Evolutionary conservation across 2,329 filamentous ascomycete genomes (phyloP).

Genomic region (Chaetomiaceae sp.): DNA sequence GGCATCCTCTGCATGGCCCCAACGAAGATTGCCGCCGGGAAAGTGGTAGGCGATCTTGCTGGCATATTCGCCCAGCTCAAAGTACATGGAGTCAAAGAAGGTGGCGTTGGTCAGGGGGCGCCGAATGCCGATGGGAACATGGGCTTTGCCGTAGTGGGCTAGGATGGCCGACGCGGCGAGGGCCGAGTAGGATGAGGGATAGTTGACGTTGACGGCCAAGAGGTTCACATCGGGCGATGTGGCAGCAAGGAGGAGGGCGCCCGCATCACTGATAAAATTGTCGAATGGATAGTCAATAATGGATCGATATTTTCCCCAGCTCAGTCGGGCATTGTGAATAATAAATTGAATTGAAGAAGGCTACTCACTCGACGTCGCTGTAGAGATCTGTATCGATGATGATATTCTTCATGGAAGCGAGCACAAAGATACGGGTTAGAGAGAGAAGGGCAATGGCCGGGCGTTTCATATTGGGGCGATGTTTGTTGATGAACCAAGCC

Average conservation of each 20-base stretch:
- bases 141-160: slow-evolving; percentile 37
- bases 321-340: too few species aligned
- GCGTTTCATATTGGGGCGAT: background rate
- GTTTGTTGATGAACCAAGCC: too few species aligned
- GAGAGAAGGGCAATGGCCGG: background rate
- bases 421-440: background rate
- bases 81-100: slow-evolving; percentile 41
- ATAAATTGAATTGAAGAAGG: background rate
- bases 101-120: slow-evolving; percentile 40
- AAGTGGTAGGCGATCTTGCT: slow-evolving; percentile 44
- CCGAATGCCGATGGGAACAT: slow-evolving; percentile 37
- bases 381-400: slow-evolving; percentile 46
- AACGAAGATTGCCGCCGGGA: slow-evolving; percentile 35
- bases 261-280: slow-evolving; percentile 41
- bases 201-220: slow-evolving; percentile 40
- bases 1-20: slow-evolving; percentile 34
- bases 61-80: slow-evolving; percentile 40
- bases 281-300: too few species aligned
- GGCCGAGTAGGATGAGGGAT: slow-evolving; percentile 39
- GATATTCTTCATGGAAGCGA: slow-evolving; percentile 32
- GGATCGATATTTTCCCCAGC: too few species aligned
- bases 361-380: slow-evolving; percentile 42
- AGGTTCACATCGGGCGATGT: slow-evolving; percentile 36
- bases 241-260: slow-evolving; percentile 39
- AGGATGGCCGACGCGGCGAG: slow-evolving; percentile 39